Conservation (phyloP, 495 filamentous ascomycete genomes). For the Trichoderma reesei region DNA sequence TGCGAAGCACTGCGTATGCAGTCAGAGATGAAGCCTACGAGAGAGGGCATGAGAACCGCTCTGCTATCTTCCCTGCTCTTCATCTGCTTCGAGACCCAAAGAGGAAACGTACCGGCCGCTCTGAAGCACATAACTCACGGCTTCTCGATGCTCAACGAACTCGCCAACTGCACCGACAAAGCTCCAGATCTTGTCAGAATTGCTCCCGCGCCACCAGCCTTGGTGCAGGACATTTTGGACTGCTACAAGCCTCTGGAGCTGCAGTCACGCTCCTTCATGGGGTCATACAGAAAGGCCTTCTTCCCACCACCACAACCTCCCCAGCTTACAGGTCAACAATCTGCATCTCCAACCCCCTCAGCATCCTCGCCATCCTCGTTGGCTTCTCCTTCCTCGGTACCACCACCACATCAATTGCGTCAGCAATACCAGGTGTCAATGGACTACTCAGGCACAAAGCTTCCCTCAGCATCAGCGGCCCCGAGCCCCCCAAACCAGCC, state of each 20-base stretch:
- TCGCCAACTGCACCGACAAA: conserved; percentile 10
- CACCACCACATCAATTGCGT: background rate
- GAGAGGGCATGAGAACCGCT: conserved; percentile 1
- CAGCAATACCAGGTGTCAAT: background rate
- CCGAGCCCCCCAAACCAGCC: background rate
- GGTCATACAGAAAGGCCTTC: conserved; percentile 9
- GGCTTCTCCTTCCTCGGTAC: background rate
- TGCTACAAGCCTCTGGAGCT: conserved; percentile 11
- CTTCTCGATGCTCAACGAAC: conserved; percentile 10
- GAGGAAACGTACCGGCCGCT: conserved; percentile 5
- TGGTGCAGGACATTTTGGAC: conserved; percentile 10
- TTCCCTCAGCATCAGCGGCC: background rate
- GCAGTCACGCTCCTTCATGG: conserved; percentile 11
- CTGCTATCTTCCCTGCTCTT: conserved; percentile 11
- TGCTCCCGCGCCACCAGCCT: conserved; percentile 7
- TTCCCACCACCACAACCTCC: background rate
- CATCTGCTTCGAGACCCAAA: conserved; percentile 11
- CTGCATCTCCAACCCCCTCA: background rate
- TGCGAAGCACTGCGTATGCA: conserved; percentile 5
- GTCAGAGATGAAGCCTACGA: background rate
- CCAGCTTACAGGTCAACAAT: background rate
- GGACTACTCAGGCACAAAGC: background rate
- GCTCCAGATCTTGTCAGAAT: conserved; percentile 10
- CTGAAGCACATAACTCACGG: conserved; percentile 12
- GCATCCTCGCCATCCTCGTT: background rate